Evolutionary conservation across 31 red algal genomes (phyloP).

Genomic region (Odonthalia washingtoniensis): DNA sequence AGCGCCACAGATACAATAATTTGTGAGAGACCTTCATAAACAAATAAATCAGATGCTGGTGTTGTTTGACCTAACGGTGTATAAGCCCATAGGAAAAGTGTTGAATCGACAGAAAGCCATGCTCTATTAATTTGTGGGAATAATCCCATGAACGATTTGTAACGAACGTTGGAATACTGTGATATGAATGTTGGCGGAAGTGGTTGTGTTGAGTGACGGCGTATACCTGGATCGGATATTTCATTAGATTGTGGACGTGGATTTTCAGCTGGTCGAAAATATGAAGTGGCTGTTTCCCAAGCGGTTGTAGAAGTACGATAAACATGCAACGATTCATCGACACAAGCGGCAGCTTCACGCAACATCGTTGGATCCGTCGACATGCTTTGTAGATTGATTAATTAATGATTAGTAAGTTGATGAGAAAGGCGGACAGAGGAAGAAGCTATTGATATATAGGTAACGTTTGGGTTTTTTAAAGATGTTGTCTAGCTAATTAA

Average conservation of each 20-base stretch:
- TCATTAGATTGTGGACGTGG: background rate
- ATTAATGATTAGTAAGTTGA: too few species aligned
- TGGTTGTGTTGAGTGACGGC: slow-evolving; percentile 32
- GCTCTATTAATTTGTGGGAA: slow-evolving; percentile 87
- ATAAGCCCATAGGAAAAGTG: slow-evolving; percentile 94
- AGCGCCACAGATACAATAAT: slow-evolving; percentile 91
- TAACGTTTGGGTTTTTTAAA: too few species aligned
- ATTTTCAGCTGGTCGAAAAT: background rate
- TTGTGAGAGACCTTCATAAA: slow-evolving; percentile 84
- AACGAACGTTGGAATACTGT: slow-evolving; percentile 70
- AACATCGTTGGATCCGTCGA: too few species aligned
- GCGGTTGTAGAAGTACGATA: slow-evolving; percentile 47
- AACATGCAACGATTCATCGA: slow-evolving; percentile 49
- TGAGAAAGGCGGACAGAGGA: too few species aligned
- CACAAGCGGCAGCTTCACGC: slow-evolving; percentile 27
- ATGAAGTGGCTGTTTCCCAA: slow-evolving; percentile 45
- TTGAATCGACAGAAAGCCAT: slow-evolving; percentile 89
- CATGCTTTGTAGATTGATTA: too few species aligned
- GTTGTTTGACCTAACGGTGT: slow-evolving; percentile 14
- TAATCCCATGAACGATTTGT: slow-evolving; percentile 91
- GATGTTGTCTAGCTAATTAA: too few species aligned
- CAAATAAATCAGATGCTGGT: slow-evolving; percentile 70
- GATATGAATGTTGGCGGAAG: slow-evolving; percentile 63
- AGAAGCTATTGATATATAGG: too few species aligned
- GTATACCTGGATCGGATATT: slow-evolving; percentile 45